A percentile compares a stretch with the other conserved stretches of the same genome.
Conservation (phyloP, 345 rosid genomes). For the Limnanthes douglasii region DNA sequence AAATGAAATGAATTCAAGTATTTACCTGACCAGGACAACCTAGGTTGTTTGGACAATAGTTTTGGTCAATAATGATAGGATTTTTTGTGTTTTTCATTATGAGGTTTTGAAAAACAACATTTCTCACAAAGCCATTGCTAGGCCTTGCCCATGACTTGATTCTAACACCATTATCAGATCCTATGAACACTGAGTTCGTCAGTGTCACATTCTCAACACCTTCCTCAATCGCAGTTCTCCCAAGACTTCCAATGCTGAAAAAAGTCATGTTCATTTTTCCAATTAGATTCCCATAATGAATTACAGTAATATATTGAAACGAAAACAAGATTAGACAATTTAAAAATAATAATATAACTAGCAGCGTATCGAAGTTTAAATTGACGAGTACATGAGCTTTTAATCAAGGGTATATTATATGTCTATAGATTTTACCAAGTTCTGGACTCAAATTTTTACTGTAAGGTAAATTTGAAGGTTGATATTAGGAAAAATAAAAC, state of each 20-base stretch:
- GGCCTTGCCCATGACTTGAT: conserved; percentile 37
- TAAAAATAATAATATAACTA: too few relatives aligned
- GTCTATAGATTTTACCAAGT: too few relatives aligned
- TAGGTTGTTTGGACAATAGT: conserved; percentile 28
- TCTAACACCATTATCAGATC: conserved; percentile 21
- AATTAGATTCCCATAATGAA: neutral
- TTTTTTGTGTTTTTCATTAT: conserved; percentile 22
- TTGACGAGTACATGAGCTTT: too few relatives aligned
- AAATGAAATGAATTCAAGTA: neutral
- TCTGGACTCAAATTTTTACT: too few relatives aligned
- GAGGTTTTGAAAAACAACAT: conserved; percentile 19
- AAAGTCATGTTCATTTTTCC: conserved; percentile 7
- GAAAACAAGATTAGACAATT: too few relatives aligned
- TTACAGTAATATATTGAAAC: too few relatives aligned
- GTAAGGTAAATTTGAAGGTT: too few relatives aligned
- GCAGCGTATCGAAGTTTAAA: too few relatives aligned
- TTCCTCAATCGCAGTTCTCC: conserved; percentile 16
- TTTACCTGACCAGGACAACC: conserved; percentile 34
- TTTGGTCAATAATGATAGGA: conserved; percentile 44
- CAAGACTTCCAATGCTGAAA: conserved; percentile 18
- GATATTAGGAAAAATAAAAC: too few relatives aligned
- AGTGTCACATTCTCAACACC: conserved; percentile 20
- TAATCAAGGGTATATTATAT: too few relatives aligned
- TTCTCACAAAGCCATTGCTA: conserved; percentile 29
- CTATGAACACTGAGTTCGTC: conserved; percentile 13